A percentile compares a stretch with the other conserved stretches of the same genome.
These are phyloP conservation scores for sunflower (Helianthus annuus) DNA, from an alignment of 129 eudicot species.

Conservation along the genomic window HanXRQr2.0-SUNRISE NC_035443.2:116665145-116665644, in stretches of 20 bases:
- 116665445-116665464: slow-evolving; percentile 44
- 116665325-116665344: slow-evolving; percentile 66
- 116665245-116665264: slow-evolving; percentile 45
- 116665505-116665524: too few species aligned
- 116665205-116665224: slow-evolving; percentile 30
- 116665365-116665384: neutral
- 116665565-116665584: slow-evolving; percentile 93
- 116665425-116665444: slow-evolving; percentile 41
- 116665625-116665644: slow-evolving; percentile 93
- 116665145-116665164: neutral
- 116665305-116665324: slow-evolving; percentile 61
- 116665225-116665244: slow-evolving; percentile 1
- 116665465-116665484: slow-evolving; percentile 43
- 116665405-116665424: slow-evolving; percentile 45
- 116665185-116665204: slow-evolving; percentile 19
- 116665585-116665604: slow-evolving; percentile 87
- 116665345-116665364: neutral
- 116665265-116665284: slow-evolving; percentile 8
- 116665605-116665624: slow-evolving; percentile 95
- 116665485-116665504: neutral
- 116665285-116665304: slow-evolving; percentile 12
- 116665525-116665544: too few species aligned
- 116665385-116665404: too few species aligned
- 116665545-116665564: slow-evolving; percentile 55
- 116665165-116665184: slow-evolving; percentile 27